phyloP scores from a whole-genome alignment of 2,329 filamentous ascomycete genomes.

The Venturia nashicola region DNA sequence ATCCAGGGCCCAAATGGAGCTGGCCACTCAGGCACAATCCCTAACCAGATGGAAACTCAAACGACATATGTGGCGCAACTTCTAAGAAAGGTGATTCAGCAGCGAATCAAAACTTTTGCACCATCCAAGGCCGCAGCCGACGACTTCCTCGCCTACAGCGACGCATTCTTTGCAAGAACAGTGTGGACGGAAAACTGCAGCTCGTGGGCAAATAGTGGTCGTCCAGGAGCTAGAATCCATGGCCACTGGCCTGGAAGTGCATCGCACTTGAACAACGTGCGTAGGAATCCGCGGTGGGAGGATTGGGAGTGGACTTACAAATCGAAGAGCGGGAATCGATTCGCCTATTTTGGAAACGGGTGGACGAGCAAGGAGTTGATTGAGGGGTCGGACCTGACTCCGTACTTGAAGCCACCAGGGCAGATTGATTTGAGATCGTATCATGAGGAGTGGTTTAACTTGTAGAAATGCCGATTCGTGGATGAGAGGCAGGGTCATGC shows the following conservation, averaged over 20 bases:
- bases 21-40: constrained; percentile 42
- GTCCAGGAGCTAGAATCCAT: constrained; percentile 22
- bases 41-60: constrained; percentile 54
- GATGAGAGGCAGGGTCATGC: background rate
- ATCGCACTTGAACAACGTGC: constrained; percentile 36
- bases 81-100: constrained; percentile 36
- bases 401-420: constrained; percentile 46
- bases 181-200: constrained; percentile 28
- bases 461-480: constrained; percentile 10
- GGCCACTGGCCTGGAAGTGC: constrained; percentile 33
- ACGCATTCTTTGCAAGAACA: constrained; percentile 32
- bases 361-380: constrained; percentile 49
- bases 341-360: constrained; percentile 57
- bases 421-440: constrained; percentile 48
- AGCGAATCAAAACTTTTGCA: constrained; percentile 32
- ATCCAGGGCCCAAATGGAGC: constrained; percentile 6
- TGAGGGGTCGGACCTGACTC: constrained; percentile 45
- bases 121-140: constrained; percentile 34
- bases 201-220: constrained; percentile 15
- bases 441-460: constrained; percentile 53
- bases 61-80: constrained; percentile 37
- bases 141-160: constrained; percentile 38
- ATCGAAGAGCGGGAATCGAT: constrained; percentile 33
- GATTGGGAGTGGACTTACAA: constrained; percentile 32
- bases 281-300: constrained; percentile 33